Evolutionary conservation across 75 land plant genomes (phyloP).

Genomic region (Pinus tabuliformis): DNA sequence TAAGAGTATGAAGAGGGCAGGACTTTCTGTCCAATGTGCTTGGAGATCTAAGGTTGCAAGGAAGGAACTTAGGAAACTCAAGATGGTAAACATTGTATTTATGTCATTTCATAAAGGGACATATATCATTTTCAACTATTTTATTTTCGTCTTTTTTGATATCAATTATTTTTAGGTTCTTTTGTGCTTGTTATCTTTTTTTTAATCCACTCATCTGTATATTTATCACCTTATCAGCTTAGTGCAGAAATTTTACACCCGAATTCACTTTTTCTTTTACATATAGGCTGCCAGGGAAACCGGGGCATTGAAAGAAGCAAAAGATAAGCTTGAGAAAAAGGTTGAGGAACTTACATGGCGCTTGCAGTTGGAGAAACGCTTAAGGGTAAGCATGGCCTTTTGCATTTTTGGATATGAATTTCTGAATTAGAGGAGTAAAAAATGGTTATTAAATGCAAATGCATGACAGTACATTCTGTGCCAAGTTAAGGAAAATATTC

Average conservation of each 20-base stretch:
- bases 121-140: not conserved
- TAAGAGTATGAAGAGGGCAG: slow-evolving; percentile 63
- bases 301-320: slow-evolving; percentile 98
- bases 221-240: not conserved
- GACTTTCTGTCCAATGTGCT: slow-evolving; percentile 66
- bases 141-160: not conserved
- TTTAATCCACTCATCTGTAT: not conserved
- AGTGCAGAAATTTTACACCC: not conserved
- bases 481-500: not conserved
- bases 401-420: not conserved
- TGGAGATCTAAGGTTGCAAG: slow-evolving; percentile 86
- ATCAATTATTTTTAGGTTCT: not conserved
- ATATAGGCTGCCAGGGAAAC: slow-evolving; percentile 97
- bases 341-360: slow-evolving; percentile 99
- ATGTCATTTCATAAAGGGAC: not conserved
- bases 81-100: slow-evolving; percentile 52
- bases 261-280: not conserved
- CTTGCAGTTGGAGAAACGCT: slow-evolving; percentile 84
- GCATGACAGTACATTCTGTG: not conserved
- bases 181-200: not conserved
- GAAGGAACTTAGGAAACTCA: slow-evolving; percentile 79
- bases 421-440: not conserved
- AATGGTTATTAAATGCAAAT: not conserved
- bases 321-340: slow-evolving; percentile 89
- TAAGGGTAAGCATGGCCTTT: slow-evolving; percentile 56